These are phyloP conservation scores for Linnemannia hyalina DNA, from an alignment of 192 early-diverging fungal genomes.

Conservation along the genomic window DNA sequence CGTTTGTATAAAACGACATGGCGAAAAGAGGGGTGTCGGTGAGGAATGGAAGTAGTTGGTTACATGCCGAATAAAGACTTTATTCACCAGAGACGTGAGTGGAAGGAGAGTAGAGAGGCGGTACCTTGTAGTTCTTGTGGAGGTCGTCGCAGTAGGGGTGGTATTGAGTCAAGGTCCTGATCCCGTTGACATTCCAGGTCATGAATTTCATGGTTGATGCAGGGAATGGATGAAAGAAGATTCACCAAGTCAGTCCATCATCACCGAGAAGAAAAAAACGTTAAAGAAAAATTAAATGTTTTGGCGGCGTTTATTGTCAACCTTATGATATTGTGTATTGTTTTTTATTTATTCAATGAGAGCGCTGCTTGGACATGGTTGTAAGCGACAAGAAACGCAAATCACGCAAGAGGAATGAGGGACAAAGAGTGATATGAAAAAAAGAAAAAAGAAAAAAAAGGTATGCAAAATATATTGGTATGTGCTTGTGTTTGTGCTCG, in stretches of 20 bases:
- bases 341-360: not conserved
- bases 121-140: conserved; percentile 61
- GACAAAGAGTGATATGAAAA: not conserved
- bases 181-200: conserved; percentile 75
- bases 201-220: conserved; percentile 63
- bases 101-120: not conserved
- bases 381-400: not conserved
- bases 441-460: conserved; percentile 4
- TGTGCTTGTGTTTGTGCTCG: not conserved
- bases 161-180: conserved; percentile 63
- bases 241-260: not conserved
- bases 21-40: conserved; percentile 2
- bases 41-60: not conserved
- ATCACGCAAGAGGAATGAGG: not conserved
- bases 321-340: too few relatives aligned
- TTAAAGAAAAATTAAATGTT: not conserved
- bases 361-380: not conserved
- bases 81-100: too few relatives aligned
- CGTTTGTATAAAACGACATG: not conserved
- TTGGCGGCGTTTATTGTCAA: not conserved
- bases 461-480: not conserved
- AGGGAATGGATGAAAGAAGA: conserved; percentile 12
- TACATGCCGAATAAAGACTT: not conserved
- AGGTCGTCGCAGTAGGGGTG: conserved; percentile 64
- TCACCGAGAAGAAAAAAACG: not conserved